A percentile compares a stretch with the other conserved stretches of the same genome.
Conservation (phyloP, 805 yeast species). For the Teunomyces aglyptinius region DNA sequence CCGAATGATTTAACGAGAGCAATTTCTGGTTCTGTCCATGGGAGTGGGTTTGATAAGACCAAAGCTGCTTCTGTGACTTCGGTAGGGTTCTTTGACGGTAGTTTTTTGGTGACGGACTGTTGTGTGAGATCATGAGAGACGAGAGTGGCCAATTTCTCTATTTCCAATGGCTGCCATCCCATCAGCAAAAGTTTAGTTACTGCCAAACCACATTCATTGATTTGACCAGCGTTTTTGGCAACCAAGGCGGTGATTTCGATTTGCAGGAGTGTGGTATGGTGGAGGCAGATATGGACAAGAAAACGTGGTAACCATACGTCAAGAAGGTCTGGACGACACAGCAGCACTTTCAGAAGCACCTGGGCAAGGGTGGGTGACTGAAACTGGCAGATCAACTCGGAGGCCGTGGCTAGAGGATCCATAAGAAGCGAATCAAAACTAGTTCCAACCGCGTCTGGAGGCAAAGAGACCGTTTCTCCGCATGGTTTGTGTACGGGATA, state of each 20-base stretch:
- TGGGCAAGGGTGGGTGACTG: not conserved
- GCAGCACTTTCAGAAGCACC: not conserved
- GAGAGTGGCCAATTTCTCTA: not conserved
- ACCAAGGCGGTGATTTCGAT: not conserved
- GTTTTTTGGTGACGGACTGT: not conserved
- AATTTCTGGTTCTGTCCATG: slow-evolving; percentile 8
- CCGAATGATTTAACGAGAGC: not conserved
- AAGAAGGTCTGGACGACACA: not conserved
- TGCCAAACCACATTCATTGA: not conserved
- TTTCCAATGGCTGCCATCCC: not conserved
- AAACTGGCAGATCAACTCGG: not conserved
- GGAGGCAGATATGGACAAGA: not conserved
- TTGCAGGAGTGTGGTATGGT: not conserved
- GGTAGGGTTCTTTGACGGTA: not conserved
- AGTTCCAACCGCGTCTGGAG: not conserved
- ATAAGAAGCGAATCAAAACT: not conserved
- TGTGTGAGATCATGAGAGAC: slow-evolving; percentile 1
- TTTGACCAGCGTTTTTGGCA: not conserved
- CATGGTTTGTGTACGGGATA: not conserved
- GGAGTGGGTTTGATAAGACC: not conserved
- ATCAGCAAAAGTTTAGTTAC: not conserved
- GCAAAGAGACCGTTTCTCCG: no score
- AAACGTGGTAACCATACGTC: not conserved
- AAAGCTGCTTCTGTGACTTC: not conserved
- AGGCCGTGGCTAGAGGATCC: not conserved